Conservation (phyloP, 2,329 filamentous ascomycete genomes). For the Macroventuria anomochaeta region DNA sequence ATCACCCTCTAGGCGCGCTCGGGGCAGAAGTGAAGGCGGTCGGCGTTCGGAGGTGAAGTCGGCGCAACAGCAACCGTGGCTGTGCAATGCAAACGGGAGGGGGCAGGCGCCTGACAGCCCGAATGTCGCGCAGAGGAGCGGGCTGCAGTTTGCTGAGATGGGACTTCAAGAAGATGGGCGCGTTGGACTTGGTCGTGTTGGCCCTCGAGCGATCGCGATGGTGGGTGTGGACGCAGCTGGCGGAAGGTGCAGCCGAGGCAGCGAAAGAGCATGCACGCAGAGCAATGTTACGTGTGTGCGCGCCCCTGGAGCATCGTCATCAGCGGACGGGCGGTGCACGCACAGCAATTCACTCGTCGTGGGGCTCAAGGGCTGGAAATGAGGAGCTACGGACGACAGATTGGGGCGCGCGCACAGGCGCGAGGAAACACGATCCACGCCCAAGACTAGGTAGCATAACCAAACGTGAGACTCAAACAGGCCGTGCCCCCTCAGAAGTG, state of each 20-base stretch:
- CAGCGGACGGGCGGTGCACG: neutral
- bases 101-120: constrained; percentile 6
- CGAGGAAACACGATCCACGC: constrained; percentile 1
- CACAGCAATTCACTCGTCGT: constrained; percentile 10
- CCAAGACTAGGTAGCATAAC: constrained; percentile 9
- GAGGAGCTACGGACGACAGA: constrained; percentile 18
- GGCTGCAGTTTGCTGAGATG: constrained; percentile 1
- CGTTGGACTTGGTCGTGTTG: constrained; percentile 5
- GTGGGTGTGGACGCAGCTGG: constrained; percentile 1
- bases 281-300: constrained; percentile 10
- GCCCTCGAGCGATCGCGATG: neutral
- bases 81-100: constrained; percentile 27
- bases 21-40: constrained; percentile 16
- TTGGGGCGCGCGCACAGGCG: constrained; percentile 23
- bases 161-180: constrained; percentile 5
- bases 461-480: constrained; percentile 18
- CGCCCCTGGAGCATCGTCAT: constrained; percentile 5
- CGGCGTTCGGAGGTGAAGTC: neutral
- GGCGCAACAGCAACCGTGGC: constrained; percentile 26
- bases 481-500: constrained; percentile 27
- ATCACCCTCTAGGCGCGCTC: constrained; percentile 27
- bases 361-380: constrained; percentile 30
- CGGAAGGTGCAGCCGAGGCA: constrained; percentile 32
- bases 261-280: neutral
- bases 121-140: neutral